Evolutionary conservation across 2,329 filamentous ascomycete genomes (phyloP), one percentile per base, ranked within the genome.

Genomic region (Simplicillium aogashimaense): DNA sequence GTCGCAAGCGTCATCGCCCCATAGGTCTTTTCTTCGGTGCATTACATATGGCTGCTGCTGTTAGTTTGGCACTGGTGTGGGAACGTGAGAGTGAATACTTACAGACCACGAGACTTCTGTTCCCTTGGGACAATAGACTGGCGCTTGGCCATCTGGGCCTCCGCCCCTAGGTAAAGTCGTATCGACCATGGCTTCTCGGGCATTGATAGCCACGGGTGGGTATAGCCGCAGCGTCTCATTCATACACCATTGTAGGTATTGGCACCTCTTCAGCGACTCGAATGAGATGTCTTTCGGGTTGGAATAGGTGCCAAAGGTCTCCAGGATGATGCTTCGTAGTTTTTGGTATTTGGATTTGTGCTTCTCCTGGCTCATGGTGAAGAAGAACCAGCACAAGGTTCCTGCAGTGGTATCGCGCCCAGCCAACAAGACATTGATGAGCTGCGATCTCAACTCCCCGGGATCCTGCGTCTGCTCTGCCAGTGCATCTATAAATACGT

Each of bases 111-210:
- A 30, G 32, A 73, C 61, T 3, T 61, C 49, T 5, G 63, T 61
- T 25, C 72, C 70, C 42, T 68, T 68, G 8, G 53, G 56, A 5
- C 77, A 60, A 43, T 70, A 68, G 11, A 78, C 48, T 0, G 73
- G 72, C 1, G 62, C 57, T 13, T 54, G 56, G 30, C 69, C 65
- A 37, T 73, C 63, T 4, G 59, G 48, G 0, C 73, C 73, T 28
- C 74, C 74, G 30, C 74, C 74, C 1, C 57, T 51, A 2, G 74
- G 74, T 0, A 78, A 57, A 0, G 63, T 59, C 0, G 72, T 72
- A 50, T 75, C 69, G 29, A 47, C 42, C 5, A 43, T 42, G 2
- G 57, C 55, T 15, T 45, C 38, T 7, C 60, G 56, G 35, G 69
- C 38, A 54, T 76, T 77, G 4, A 35, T 40, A 4, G 42, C 35